phyloP scores from a whole-genome alignment of 768 basidiomycete species.

The Termitomyces sp. region DNA sequence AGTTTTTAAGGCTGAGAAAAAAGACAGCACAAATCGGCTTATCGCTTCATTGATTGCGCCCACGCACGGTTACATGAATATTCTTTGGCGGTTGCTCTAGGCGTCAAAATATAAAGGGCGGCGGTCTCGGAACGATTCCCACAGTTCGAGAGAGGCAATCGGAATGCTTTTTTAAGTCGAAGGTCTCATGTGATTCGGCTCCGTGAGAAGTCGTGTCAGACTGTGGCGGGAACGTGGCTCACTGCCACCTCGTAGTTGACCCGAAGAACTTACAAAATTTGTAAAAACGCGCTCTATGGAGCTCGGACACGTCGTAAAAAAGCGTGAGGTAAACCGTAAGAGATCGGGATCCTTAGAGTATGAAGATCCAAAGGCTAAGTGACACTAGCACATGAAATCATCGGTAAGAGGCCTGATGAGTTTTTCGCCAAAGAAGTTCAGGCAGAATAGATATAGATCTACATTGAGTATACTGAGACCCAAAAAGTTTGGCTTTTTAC shows the following conservation, averaged over 20 bases:
- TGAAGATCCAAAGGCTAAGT: background rate
- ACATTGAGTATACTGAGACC: background rate
- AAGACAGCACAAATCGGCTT: background rate
- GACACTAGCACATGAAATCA: too few relatives aligned
- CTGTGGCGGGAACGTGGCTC: slow-evolving; percentile 5
- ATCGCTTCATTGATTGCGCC: background rate
- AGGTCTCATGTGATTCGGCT: slow-evolving; percentile 2
- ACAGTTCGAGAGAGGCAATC: background rate
- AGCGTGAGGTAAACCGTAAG: background rate
- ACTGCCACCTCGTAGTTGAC: background rate
- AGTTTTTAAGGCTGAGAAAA: background rate
- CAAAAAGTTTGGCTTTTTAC: background rate
- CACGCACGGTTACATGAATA: background rate
- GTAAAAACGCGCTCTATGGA: background rate
- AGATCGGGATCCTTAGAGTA: background rate
- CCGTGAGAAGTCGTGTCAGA: slow-evolving; percentile 1
- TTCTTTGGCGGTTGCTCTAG: background rate
- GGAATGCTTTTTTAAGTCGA: background rate
- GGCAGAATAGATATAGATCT: background rate
- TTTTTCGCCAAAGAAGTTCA: background rate
- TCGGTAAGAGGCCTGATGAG: too few relatives aligned
- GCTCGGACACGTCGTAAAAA: background rate
- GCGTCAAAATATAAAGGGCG: background rate
- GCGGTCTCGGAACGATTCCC: background rate
- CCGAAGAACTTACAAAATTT: background rate